Evolutionary conservation across 1,284 basidiomycete species (phyloP), one percentile per base, ranked within the genome.

Genomic region (Thelephora terrestris): DNA sequence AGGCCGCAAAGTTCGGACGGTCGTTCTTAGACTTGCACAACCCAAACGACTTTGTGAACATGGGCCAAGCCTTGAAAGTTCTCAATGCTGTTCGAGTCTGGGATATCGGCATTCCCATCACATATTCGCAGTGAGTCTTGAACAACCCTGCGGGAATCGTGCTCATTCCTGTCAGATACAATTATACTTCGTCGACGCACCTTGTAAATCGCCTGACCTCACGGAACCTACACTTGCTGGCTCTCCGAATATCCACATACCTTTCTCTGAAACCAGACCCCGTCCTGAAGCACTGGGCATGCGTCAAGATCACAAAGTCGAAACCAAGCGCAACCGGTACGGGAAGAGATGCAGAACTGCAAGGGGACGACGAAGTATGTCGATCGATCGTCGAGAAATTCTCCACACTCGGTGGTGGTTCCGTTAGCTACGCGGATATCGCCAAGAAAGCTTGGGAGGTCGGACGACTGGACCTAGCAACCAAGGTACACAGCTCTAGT

Each of bases 251-350:
- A 53, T 93, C 93, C 1, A 76, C 80, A 7, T 91, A 83, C 65
- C 76, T 99, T 14, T 76, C 77, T 5, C 71, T 97, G 20, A 85
- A 89, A 24, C 86, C 91, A 0, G 89, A 94, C 53, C 74, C 81
- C 0, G 92, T 99, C 0, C 71, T 99, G 40, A 90, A 87, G 57
- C 95, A 98, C 62, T 99, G 96, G 96, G 94, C 96, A 0, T 84
- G 83, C 51, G 87, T 90, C 5, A 95, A 96, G 65, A 94, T 99
- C 50, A 65, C 81, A 23, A 78, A 79, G 6, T 81, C 88, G 7
- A 78, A 80, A 55, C 69, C 81, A 0, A 69, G 75, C 0, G 62
- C 74, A 1, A 71, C 74, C 0, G 75, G 73, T 9, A 54, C 69
- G 4, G 73, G 73, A 3, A 71, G 72, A 39, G 78, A 79, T 48